Conservation (phyloP, 1,284 basidiomycete genomes). For the Pascua guehoae region DNA sequence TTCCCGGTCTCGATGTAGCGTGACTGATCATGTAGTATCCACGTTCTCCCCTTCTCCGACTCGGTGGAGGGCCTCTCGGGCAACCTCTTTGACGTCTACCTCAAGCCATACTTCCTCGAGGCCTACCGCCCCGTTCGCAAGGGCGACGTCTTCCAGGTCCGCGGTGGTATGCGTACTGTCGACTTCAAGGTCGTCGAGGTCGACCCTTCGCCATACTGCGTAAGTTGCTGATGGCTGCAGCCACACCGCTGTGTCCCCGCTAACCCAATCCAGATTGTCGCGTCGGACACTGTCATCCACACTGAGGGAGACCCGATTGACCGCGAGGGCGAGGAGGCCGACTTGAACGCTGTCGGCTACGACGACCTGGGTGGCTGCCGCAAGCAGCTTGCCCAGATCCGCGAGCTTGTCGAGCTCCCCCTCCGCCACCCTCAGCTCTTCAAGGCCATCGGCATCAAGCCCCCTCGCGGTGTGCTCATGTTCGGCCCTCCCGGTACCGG, state of each 20-base stretch:
- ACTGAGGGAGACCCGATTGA: constrained; percentile 95
- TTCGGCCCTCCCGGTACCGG: constrained; percentile 94
- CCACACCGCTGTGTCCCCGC: neutral
- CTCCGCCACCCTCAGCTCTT: constrained; percentile 97
- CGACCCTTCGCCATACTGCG: constrained; percentile 45
- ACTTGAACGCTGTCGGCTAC: constrained; percentile 95
- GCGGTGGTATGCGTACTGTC: constrained; percentile 94
- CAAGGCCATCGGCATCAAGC: constrained; percentile 99
- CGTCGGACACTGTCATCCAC: constrained; percentile 47
- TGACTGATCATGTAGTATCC: constrained; percentile 55
- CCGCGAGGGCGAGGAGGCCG: constrained; percentile 97
- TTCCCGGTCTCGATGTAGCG: neutral
- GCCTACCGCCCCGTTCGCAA: constrained; percentile 51
- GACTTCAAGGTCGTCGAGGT: constrained; percentile 78
- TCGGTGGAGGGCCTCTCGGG: constrained; percentile 95
- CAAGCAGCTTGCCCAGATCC: constrained; percentile 95
- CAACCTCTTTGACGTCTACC: constrained; percentile 97
- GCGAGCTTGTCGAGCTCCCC: constrained; percentile 96
- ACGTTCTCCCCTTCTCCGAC: constrained; percentile 96
- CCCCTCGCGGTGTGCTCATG: constrained; percentile 95
- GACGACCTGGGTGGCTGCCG: constrained; percentile 99
- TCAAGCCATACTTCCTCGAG: constrained; percentile 99
- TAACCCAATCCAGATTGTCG: constrained; percentile 33
- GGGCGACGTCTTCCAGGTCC: constrained; percentile 95
- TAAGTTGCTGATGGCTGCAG: too few relatives aligned